A percentile compares a stretch with the other conserved stretches of the same genome.
These are phyloP conservation scores for Ceratocystis papillata DNA, from an alignment of 2,329 filamentous ascomycete species.

Conservation along the genomic window DNA sequence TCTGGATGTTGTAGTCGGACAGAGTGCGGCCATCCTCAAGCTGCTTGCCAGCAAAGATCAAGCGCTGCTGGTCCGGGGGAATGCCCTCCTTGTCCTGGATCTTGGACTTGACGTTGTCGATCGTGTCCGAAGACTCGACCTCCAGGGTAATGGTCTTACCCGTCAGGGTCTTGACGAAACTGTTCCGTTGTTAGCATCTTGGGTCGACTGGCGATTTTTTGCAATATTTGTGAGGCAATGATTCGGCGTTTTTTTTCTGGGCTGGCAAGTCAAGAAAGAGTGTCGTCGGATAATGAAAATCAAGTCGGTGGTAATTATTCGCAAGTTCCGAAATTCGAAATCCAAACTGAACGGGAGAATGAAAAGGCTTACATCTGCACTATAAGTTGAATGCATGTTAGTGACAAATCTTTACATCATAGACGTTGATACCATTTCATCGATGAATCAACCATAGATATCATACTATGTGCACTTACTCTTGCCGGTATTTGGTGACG, in stretches of 20 bases:
- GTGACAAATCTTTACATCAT: slow-evolving; percentile 29
- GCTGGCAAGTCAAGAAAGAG: background rate
- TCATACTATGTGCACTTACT: slow-evolving; percentile 39
- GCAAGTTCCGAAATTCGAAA: background rate
- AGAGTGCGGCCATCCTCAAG: slow-evolving; percentile 96
- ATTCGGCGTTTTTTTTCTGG: slow-evolving; percentile 24
- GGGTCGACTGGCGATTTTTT: slow-evolving; percentile 9
- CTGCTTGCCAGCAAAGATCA: slow-evolving; percentile 99
- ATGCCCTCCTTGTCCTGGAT: slow-evolving; percentile 99
- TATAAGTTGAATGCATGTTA: slow-evolving; percentile 41
- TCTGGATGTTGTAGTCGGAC: slow-evolving; percentile 99
- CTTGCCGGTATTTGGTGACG: slow-evolving; percentile 45
- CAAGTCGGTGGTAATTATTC: background rate
- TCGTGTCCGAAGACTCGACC: slow-evolving; percentile 97
- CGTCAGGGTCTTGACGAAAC: slow-evolving; percentile 99
- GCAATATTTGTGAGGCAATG: slow-evolving; percentile 17
- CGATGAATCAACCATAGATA: slow-evolving; percentile 13
- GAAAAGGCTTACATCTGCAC: slow-evolving; percentile 74
- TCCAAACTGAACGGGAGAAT: background rate
- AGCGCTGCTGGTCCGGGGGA: slow-evolving; percentile 91
- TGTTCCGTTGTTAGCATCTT: slow-evolving; percentile 35
- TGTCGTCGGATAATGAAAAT: slow-evolving; percentile 24
- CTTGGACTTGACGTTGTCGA: slow-evolving; percentile 99
- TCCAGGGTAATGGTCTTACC: slow-evolving; percentile 99
- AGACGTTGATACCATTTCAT: background rate